Percentiles rank a stretch among this genome's conserved stretches.
Conservation (phyloP, 2,329 filamentous ascomycete genomes). For the Monosporascus cannonballus region DNA sequence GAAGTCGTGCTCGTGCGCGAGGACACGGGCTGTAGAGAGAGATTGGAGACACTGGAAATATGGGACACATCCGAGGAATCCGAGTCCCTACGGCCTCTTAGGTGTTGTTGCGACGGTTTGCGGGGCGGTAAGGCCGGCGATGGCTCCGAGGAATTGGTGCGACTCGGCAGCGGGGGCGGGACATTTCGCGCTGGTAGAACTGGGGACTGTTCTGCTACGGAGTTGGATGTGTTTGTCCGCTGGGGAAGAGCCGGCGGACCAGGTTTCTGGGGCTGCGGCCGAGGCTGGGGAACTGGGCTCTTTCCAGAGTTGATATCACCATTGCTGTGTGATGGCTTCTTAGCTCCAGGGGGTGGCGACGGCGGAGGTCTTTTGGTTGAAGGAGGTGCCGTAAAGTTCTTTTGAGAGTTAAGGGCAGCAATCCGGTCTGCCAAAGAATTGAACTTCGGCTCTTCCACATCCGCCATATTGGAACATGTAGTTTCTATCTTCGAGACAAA, state of each 20-base stretch:
- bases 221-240: conserved; percentile 28
- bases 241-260: conserved; percentile 31
- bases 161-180: conserved; percentile 31
- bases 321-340: conserved; percentile 18
- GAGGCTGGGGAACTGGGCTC: conserved; percentile 33
- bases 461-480: conserved; percentile 41
- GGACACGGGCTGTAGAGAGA: conserved; percentile 41
- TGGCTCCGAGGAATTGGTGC: conserved; percentile 30
- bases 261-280: conserved; percentile 26
- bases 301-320: conserved; percentile 13
- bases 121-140: conserved; percentile 47
- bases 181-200: conserved; percentile 21
- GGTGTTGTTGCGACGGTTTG: conserved; percentile 37
- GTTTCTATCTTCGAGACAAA: too few relatives aligned
- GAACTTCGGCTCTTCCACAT: conserved; percentile 56
- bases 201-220: conserved; percentile 17
- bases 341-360: conserved; percentile 38
- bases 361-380: conserved; percentile 33
- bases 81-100: conserved; percentile 45
- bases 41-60: conserved; percentile 45
- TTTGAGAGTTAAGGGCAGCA: conserved; percentile 56
- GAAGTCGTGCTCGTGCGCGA: conserved; percentile 45
- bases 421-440: conserved; percentile 57
- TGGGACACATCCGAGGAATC: conserved; percentile 52
- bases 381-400: conserved; percentile 44